These are phyloP conservation scores for Dendrobium officinale DNA, from an alignment of 106 monocot genomes.

Conservation along the genomic window DNA sequence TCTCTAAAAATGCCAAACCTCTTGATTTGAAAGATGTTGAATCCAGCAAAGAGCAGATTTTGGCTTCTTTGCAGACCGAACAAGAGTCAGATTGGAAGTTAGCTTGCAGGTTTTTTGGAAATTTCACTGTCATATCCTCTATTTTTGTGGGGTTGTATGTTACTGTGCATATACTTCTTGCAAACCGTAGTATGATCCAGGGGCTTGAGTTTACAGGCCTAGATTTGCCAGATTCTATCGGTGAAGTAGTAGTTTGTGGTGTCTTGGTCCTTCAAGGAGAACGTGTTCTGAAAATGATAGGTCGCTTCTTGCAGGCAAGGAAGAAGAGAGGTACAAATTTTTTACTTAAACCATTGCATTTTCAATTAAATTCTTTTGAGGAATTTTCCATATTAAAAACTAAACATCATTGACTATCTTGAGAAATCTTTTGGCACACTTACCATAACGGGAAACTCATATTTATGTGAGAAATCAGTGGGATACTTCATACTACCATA, in stretches of 20 bases:
- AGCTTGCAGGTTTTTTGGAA: conserved; percentile 44
- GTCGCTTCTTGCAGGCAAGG: conserved; percentile 47
- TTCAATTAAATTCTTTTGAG: background rate
- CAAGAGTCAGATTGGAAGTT: conserved; percentile 56
- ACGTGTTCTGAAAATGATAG: conserved; percentile 40
- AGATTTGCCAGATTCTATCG: conserved; percentile 84
- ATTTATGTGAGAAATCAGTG: background rate
- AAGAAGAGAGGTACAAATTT: conserved; percentile 50
- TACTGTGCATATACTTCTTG: conserved; percentile 43
- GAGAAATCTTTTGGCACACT: background rate
- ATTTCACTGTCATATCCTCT: conserved; percentile 53
- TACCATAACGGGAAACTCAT: background rate
- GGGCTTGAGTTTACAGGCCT: conserved; percentile 76
- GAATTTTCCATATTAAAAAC: background rate
- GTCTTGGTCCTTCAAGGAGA: conserved; percentile 71
- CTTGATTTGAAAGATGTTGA: conserved; percentile 36
- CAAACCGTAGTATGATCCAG: conserved; percentile 31
- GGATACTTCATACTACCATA: background rate
- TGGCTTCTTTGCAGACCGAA: conserved; percentile 46
- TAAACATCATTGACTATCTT: background rate
- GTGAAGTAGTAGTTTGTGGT: conserved; percentile 59
- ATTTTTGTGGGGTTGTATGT: conserved; percentile 39
- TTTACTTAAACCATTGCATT: background rate
- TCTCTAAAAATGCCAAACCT: conserved; percentile 47
- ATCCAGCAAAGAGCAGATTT: conserved; percentile 56